Base-by-base conservation (phyloP, 1,284 basidiomycete species). In the Apiotrichum mycotoxinovorans region DNA sequence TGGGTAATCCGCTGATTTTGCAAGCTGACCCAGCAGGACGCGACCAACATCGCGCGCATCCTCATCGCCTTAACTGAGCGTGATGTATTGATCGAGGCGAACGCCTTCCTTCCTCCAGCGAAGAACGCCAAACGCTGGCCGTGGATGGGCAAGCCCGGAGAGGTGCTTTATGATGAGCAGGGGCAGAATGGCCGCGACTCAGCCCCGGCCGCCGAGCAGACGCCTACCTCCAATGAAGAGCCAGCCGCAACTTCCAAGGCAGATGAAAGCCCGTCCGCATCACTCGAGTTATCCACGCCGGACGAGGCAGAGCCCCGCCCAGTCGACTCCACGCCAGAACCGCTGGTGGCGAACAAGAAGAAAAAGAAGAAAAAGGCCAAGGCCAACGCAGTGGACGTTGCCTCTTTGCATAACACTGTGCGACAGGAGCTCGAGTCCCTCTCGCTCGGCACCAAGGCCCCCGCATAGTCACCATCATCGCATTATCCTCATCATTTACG, bases 41-140 rank as follows among this genome's bases (percentile, higher is more conserved):
- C 89, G 30, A 86, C 87, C 17, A 95, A 95, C 71, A 84, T 95
- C 53, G 82, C 87, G 18, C 83, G 88, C 25, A 85, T 96, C 57
- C 74, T 94, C 38, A 78, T 82, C 47, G 88, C 88, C 66, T 82
- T 94, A 20, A 87, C 85, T 5, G 78, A 82, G 50, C 81, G 84
- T 52, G 84, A 85, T 38, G 79, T 87, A 33, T 76, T 81, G 54
- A 79, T 95, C 57, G 80, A 84, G 61, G 83, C 88, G 25, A 96
- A 94, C 68, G 85, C 84, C 1, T 65, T 76, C 20, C 83, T 93
- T 57, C 83, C 85, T 61, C 83, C 84, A 26, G 45, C 56, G 2
- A 60, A 54, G 12, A 82, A 83, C 54, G 54, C 57, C 1, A 70
- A 66, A 45, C 60, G 54, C 22, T 78, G 70, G 61, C 50, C 64